Base-by-base conservation (phyloP, 2,329 filamentous ascomycete genomes). In the Sclerotinia subarctica region DNA sequence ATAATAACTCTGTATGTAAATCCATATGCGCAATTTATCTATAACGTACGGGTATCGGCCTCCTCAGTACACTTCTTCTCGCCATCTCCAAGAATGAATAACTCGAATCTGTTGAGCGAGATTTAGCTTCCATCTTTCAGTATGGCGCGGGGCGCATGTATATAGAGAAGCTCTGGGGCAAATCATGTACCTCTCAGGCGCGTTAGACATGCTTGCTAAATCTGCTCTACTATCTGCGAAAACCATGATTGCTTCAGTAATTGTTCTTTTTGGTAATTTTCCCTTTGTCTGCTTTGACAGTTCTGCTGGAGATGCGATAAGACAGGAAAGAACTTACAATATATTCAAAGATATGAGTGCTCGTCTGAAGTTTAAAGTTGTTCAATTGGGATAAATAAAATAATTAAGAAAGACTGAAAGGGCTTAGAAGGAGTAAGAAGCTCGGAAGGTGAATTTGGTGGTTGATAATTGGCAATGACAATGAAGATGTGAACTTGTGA, bases 11-110 rank as follows among this genome's bases (percentile, higher is more conserved):
- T 15, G 15, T 1, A 17, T 66, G 21, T 24, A 60, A 44, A 53
- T 35, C 47, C 1, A 5, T 62, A 29, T 62, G 32, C 44, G 29
- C 32, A 46, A 53, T 63, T 19, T 17, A 29, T 19, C 15, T 44
- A 62, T n/a, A 47, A 81, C 90, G 80, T 84, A 96, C 94, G 92
- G 68, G 94, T 95, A 78, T 97, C 95, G 8, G 92, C 85, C 77
- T 91, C 90, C 80, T 93, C 90, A 69, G 93, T 90, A 69, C 97
- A 92, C 82, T 97, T 98, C 84, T 94, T 95, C 85, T 99, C 93
- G 70, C 90, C 93, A 60, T 93, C 90, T 52, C 81, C 86, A 69
- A 98, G 90, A 72, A 97, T 82, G 82, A 97, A 98, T 60, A 96
- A 87, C 84, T 98, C 95, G 82, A 96, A 96, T 77, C 95, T 98